These are phyloP conservation scores for Catharanthus roseus DNA, from an alignment of 257 asterid species.

Conservation along the genomic window DNA sequence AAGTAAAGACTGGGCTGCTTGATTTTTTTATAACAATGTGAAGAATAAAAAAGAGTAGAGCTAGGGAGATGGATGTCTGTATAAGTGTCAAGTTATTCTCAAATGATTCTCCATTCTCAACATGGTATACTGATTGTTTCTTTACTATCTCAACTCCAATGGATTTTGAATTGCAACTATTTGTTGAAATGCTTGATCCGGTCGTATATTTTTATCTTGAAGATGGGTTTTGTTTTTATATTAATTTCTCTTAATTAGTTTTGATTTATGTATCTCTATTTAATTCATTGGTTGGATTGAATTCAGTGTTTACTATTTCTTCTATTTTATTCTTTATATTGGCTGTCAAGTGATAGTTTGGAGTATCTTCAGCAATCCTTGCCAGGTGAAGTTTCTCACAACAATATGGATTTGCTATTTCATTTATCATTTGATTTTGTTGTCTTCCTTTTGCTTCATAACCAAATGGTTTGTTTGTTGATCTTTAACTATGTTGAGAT, in stretches of 20 bases:
- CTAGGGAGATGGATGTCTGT: conserved; percentile 80
- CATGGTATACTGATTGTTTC: conserved; percentile 45
- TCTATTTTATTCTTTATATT: conserved; percentile 15
- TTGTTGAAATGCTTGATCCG: conserved; percentile 40
- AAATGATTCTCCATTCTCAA: conserved; percentile 87
- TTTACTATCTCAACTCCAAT: neutral
- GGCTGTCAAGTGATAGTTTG: conserved; percentile 90
- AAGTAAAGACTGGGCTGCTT: neutral
- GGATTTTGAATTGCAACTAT: conserved; percentile 20
- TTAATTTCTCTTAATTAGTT: conserved; percentile 15
- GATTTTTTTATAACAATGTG: conserved; percentile 18
- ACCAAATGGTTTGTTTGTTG: neutral
- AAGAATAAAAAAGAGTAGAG: neutral
- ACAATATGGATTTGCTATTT: neutral
- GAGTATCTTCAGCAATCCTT: conserved; percentile 90
- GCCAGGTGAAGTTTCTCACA: conserved; percentile 51
- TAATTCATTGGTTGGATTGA: conserved; percentile 16
- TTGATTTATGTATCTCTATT: neutral
- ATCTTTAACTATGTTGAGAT: neutral
- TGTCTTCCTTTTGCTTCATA: neutral
- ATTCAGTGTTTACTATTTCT: conserved; percentile 4
- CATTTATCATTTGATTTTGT: neutral
- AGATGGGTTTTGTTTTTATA: conserved; percentile 23
- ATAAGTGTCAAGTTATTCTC: conserved; percentile 76
- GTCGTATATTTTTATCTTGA: conserved; percentile 23